Evolutionary conservation across 1,284 basidiomycete genomes (phyloP).

Genomic region (Phaffia rhodozyma): DNA sequence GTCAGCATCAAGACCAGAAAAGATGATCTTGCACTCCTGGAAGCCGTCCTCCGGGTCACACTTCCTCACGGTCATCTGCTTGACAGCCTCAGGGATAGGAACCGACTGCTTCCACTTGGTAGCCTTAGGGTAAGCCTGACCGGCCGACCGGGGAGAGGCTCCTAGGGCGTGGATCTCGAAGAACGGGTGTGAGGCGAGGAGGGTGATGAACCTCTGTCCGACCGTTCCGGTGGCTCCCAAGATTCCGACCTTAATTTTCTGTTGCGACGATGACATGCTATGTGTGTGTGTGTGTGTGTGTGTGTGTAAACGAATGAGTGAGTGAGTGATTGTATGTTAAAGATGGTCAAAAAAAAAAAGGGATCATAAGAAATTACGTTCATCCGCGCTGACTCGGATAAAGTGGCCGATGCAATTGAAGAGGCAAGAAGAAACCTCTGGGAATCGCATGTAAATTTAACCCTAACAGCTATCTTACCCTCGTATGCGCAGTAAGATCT

Average conservation of each 20-base stretch:
- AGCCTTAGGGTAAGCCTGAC: conserved; percentile 65
- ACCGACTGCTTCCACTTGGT: conserved; percentile 83
- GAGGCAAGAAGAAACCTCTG: too few species aligned
- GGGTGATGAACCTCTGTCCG: conserved; percentile 85
- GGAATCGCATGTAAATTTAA: too few species aligned
- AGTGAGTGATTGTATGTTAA: too few species aligned
- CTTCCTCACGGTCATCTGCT: conserved; percentile 60
- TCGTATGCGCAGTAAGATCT: too few species aligned
- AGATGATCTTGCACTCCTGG: conserved; percentile 71
- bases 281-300: too few species aligned
- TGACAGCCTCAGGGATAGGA: conserved; percentile 58
- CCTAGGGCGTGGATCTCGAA: conserved; percentile 80
- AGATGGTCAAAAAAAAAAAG: too few species aligned
- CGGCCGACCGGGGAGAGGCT: conserved; percentile 78
- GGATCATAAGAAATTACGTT: too few species aligned
- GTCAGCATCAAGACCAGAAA: conserved; percentile 89
- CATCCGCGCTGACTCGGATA: too few species aligned
- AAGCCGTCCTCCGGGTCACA: conserved; percentile 67
- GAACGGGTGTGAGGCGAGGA: conserved; percentile 80
- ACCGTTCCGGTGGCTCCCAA: conserved; percentile 95
- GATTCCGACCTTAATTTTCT: conserved; percentile 69
- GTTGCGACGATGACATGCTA: conserved; percentile 13
- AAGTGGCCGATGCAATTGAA: too few species aligned
- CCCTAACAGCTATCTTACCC: too few species aligned
- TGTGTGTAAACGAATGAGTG: too few species aligned